A percentile compares a stretch with the other conserved stretches of the same genome.
Conservation (phyloP, 1,284 basidiomycete species). For the Pseudozyma flocculosa region DNA sequence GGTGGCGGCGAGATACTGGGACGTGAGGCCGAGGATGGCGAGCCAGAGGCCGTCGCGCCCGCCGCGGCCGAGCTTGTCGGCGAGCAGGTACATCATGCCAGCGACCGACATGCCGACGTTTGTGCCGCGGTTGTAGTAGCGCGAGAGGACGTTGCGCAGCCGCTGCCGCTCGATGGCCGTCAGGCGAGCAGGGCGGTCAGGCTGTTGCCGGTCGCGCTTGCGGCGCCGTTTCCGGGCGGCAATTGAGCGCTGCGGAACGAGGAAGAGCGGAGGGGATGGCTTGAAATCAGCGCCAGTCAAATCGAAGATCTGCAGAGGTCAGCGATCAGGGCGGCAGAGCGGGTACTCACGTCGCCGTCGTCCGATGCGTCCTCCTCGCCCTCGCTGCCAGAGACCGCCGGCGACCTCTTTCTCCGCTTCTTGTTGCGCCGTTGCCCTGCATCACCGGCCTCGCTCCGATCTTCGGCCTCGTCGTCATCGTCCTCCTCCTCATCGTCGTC, state of each 20-base stretch:
- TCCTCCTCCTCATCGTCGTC: constrained; percentile 55
- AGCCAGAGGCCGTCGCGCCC: constrained; percentile 93
- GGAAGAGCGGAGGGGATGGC: too few species aligned
- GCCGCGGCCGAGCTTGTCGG: constrained; percentile 80
- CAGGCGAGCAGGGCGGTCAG: constrained; percentile 6
- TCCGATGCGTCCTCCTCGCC: too few species aligned
- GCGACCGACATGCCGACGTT: constrained; percentile 87
- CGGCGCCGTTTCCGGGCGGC: constrained; percentile 6
- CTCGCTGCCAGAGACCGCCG: too few species aligned
- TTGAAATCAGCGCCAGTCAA: too few species aligned
- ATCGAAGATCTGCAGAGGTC: not conserved
- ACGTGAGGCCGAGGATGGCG: constrained; percentile 88
- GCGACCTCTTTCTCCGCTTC: not conserved
- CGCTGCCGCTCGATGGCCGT: constrained; percentile 30
- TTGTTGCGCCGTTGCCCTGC: not conserved
- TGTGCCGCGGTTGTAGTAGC: constrained; percentile 80
- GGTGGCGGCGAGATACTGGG: constrained; percentile 82
- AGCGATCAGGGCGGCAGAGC: too few species aligned
- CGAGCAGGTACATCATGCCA: constrained; percentile 84
- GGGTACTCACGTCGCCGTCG: too few species aligned
- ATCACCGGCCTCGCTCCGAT: constrained; percentile 8
- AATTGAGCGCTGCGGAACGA: not conserved
- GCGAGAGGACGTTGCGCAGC: constrained; percentile 45
- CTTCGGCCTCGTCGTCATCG: constrained; percentile 52
- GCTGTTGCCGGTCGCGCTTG: not conserved